phyloP scores from a whole-genome alignment of 768 basidiomycete species.

The Mycena rosella region DNA sequence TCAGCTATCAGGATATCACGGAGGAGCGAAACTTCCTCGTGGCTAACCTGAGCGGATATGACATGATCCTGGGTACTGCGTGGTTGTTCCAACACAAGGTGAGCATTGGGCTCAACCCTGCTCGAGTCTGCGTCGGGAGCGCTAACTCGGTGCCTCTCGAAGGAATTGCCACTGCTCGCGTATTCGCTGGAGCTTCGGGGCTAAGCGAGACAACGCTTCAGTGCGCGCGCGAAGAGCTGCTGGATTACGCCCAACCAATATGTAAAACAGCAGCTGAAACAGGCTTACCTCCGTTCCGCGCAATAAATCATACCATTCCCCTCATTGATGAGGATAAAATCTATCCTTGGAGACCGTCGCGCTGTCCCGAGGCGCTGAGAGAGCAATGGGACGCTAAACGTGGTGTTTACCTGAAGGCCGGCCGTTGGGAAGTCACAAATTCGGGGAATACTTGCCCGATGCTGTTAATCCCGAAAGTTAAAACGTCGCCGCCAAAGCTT shows the following conservation, averaged over 20 bases:
- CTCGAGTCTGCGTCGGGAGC: slow-evolving; percentile 29
- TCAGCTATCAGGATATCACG: slow-evolving; percentile 33
- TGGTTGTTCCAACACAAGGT: slow-evolving; percentile 42
- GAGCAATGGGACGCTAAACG: neutral
- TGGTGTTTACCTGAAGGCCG: neutral
- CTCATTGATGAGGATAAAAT: slow-evolving; percentile 41
- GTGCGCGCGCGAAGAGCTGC: neutral
- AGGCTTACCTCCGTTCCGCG: slow-evolving; percentile 40
- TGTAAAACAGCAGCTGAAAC: slow-evolving; percentile 35
- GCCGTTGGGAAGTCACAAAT: neutral
- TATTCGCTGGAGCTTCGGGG: neutral
- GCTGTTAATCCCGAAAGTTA: slow-evolving; percentile 3
- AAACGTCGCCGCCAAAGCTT: neutral
- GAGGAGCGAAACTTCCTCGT: slow-evolving; percentile 39
- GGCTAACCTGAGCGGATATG: slow-evolving; percentile 44
- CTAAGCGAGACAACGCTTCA: neutral
- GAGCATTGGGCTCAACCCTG: slow-evolving; percentile 34
- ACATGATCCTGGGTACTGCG: slow-evolving; percentile 43
- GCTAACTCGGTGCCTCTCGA: slow-evolving; percentile 20
- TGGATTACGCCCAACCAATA: slow-evolving; percentile 21
- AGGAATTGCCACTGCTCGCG: slow-evolving; percentile 14
- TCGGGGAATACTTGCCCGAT: neutral
- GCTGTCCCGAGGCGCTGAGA: slow-evolving; percentile 38
- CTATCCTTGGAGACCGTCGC: slow-evolving; percentile 41
- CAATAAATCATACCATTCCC: slow-evolving; percentile 43